phyloP scores from a whole-genome alignment of 768 basidiomycete species.

The Cantharellus cinnabarinus region DNA sequence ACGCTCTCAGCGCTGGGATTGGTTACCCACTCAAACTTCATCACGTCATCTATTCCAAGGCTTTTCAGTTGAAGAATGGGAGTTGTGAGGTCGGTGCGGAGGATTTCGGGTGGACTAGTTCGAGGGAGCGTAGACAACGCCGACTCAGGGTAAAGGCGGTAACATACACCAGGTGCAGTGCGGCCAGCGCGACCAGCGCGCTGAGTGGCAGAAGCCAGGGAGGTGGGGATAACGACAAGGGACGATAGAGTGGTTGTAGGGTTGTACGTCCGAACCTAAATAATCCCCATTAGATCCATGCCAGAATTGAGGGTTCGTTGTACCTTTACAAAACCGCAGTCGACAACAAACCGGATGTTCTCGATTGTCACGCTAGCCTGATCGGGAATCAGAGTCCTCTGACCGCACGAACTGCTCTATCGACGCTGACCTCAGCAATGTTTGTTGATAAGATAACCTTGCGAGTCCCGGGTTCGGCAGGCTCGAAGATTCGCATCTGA shows the following conservation, averaged over 20 bases:
- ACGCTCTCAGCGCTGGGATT: slow-evolving; percentile 74
- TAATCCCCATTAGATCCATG: background rate
- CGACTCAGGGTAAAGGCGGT: slow-evolving; percentile 64
- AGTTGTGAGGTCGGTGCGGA: slow-evolving; percentile 74
- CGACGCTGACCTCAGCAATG: slow-evolving; percentile 57
- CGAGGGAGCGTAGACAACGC: slow-evolving; percentile 38
- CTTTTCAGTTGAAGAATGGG: slow-evolving; percentile 88
- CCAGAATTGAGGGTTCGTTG: background rate
- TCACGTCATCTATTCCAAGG: slow-evolving; percentile 82
- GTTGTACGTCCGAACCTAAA: slow-evolving; percentile 75
- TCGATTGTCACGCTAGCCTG: slow-evolving; percentile 95
- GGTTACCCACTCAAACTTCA: slow-evolving; percentile 92
- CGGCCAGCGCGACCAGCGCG: slow-evolving; percentile 89
- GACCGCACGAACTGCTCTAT: slow-evolving; percentile 3
- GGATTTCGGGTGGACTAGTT: slow-evolving; percentile 75
- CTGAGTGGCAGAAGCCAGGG: slow-evolving; percentile 77
- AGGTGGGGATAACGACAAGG: slow-evolving; percentile 63
- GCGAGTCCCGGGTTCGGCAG: slow-evolving; percentile 48
- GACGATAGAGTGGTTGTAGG: slow-evolving; percentile 71
- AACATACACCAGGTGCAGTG: slow-evolving; percentile 80
- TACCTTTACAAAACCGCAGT: slow-evolving; percentile 94
- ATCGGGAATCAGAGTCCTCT: background rate
- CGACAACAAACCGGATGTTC: slow-evolving; percentile 82
- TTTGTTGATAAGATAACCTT: slow-evolving; percentile 91
- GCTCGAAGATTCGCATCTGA: slow-evolving; percentile 69